Conservation (phyloP, 495 filamentous ascomycete genomes). For the Hypoxylon lenormandii region DNA sequence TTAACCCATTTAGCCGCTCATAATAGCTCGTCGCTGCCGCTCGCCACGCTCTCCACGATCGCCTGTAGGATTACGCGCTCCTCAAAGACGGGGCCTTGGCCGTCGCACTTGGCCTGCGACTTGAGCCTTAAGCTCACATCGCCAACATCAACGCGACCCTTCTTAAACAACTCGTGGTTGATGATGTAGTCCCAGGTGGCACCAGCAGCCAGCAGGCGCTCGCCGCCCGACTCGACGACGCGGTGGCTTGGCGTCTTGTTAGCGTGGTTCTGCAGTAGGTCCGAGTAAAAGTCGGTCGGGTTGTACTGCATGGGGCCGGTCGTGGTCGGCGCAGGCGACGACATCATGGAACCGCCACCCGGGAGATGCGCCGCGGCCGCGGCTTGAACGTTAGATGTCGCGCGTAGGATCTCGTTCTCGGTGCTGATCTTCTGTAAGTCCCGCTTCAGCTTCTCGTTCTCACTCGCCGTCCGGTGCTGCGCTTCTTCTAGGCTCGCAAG, state of each 20-base stretch:
- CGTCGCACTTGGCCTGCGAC: constrained; percentile 84
- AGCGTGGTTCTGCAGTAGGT: constrained; percentile 65
- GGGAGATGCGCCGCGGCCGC: constrained; percentile 33
- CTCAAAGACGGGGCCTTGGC: constrained; percentile 88
- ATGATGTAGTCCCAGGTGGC: constrained; percentile 95
- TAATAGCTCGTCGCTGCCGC: constrained; percentile 78
- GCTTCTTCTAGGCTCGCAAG: constrained; percentile 76
- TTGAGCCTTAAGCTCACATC: constrained; percentile 81
- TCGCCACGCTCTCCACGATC: constrained; percentile 80
- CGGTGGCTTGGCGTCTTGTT: constrained; percentile 75
- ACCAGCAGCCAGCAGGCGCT: constrained; percentile 79
- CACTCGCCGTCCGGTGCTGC: constrained; percentile 59
- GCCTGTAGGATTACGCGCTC: constrained; percentile 78
- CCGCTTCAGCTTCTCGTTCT: constrained; percentile 86
- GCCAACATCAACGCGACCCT: constrained; percentile 84
- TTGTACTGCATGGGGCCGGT: constrained; percentile 80
- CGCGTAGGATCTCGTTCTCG: constrained; percentile 95
- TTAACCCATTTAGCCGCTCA: constrained; percentile 51
- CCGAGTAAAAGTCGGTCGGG: constrained; percentile 75
- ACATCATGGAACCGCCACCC: constrained; percentile 36
- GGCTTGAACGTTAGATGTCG: constrained; percentile 65
- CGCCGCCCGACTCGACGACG: constrained; percentile 76
- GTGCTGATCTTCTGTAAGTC: constrained; percentile 82
- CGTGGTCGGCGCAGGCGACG: constrained; percentile 53
- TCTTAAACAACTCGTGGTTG: constrained; percentile 79